Percentiles rank a stretch among this genome's conserved stretches.
Conservation (phyloP, 2,329 filamentous ascomycete species). For the Aspergillus melleus region DNA sequence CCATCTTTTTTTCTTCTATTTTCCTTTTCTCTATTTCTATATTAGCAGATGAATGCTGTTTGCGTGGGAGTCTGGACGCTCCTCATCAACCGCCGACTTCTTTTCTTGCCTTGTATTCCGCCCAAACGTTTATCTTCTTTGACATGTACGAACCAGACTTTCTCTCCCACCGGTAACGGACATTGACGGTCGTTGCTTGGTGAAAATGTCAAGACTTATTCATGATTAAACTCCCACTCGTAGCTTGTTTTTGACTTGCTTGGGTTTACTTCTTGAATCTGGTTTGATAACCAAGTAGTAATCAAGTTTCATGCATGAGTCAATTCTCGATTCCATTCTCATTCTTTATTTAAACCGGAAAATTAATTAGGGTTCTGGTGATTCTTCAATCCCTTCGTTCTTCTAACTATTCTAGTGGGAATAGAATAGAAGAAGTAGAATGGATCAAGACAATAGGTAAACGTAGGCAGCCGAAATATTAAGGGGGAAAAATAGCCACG, state of each 20-base stretch:
- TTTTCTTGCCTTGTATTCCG: constrained; percentile 1
- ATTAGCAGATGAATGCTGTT: constrained; percentile 12
- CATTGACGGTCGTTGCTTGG: neutral
- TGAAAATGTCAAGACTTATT: neutral
- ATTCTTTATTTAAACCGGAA: neutral
- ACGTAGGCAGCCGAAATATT: no score
- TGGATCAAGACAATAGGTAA: no score
- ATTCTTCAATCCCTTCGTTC: no score
- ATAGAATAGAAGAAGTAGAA: no score
- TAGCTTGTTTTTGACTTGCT: neutral
- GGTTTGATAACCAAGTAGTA: no score
- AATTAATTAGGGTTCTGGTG: neutral
- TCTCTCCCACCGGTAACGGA: neutral
- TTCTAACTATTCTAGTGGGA: no score
- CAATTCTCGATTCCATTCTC: neutral
- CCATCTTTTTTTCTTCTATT: constrained; percentile 10
- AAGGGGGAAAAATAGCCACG: no score
- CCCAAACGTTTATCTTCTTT: constrained; percentile 2
- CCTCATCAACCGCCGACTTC: constrained; percentile 6
- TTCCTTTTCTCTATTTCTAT: neutral
- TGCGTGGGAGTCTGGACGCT: constrained; percentile 11
- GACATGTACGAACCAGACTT: constrained; percentile 7
- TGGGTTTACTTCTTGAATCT: no score
- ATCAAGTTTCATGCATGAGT: neutral
- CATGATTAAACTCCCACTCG: no score